phyloP scores from a whole-genome alignment of 495 filamentous ascomycete species.

The Lichina pygmaea region DNA sequence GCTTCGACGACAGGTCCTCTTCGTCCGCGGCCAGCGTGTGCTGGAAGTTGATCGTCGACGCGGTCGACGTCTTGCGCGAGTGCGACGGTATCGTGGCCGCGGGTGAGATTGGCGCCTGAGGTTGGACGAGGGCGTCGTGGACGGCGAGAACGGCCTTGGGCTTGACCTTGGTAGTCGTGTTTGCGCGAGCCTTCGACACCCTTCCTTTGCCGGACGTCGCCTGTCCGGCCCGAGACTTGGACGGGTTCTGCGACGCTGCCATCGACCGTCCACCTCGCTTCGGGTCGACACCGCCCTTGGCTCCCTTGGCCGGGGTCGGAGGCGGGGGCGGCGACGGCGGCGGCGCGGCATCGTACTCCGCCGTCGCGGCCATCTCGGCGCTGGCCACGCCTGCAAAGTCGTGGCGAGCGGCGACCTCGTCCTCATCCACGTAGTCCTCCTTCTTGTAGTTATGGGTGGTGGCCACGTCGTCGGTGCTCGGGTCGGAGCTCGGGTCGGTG shows the following conservation, averaged over 20 bases:
- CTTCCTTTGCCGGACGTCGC: conserved; percentile 5
- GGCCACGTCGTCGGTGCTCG: conserved; percentile 10
- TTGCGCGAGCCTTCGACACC: conserved; percentile 8
- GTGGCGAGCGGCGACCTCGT: conserved; percentile 16
- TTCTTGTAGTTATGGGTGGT: conserved; percentile 23
- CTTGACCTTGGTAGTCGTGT: conserved; percentile 9
- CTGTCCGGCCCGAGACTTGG: conserved; percentile 4
- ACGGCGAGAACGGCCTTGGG: conserved; percentile 1
- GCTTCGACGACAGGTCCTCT: conserved; percentile 75
- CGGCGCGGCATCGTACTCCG: neutral
- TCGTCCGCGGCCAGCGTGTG: conserved; percentile 55
- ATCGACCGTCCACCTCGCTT: too few species aligned
- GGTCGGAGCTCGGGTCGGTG: conserved; percentile 31
- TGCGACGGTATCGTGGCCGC: conserved; percentile 29
- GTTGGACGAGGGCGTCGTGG: conserved; percentile 4
- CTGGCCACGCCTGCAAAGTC: conserved; percentile 8
- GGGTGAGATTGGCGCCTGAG: conserved; percentile 38
- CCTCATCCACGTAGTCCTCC: conserved; percentile 26
- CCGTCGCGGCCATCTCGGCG: neutral
- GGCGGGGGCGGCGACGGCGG: conserved; percentile 7
- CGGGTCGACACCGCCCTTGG: too few species aligned
- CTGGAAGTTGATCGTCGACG: conserved; percentile 38
- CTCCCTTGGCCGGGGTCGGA: neutral
- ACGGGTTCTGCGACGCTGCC: too few species aligned
- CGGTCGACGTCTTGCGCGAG: conserved; percentile 56